A percentile compares a stretch with the other conserved stretches of the same genome.
phyloP scores from a whole-genome alignment of 1,284 basidiomycete species.

The Ustilago cynodontis region DNA sequence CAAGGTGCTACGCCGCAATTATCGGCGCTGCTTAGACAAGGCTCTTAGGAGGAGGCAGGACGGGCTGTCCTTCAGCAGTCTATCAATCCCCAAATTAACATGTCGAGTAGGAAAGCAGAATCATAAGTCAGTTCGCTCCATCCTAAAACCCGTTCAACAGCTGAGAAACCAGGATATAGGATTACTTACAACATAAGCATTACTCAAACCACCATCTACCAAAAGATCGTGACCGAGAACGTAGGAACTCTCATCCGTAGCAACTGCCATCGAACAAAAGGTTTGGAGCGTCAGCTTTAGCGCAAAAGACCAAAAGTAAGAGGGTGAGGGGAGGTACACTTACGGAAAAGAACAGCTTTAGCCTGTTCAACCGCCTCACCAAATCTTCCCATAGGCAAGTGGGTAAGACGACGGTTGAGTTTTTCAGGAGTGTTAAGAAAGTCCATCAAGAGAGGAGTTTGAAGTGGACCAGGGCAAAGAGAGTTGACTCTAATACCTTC shows the following conservation, averaged over 20 bases:
- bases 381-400: slow-evolving; percentile 95
- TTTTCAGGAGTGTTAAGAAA: slow-evolving; percentile 98
- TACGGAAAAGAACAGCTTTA: slow-evolving; percentile 83
- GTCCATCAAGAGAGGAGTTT: slow-evolving; percentile 89
- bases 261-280: slow-evolving; percentile 72
- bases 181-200: slow-evolving; percentile 45
- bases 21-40: slow-evolving; percentile 45
- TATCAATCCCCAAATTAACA: background rate
- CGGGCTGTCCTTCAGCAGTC: slow-evolving; percentile 52
- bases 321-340: slow-evolving; percentile 5
- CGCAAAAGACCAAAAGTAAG: background rate
- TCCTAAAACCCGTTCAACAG: too few species aligned
- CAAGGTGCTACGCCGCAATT: too few species aligned
- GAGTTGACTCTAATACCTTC: slow-evolving; percentile 96
- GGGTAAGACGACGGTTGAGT: slow-evolving; percentile 86
- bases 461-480: slow-evolving; percentile 81
- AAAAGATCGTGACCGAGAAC: slow-evolving; percentile 71
- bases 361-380: slow-evolving; percentile 96
- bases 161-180: background rate
- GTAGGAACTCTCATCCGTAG: slow-evolving; percentile 72
- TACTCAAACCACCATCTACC: slow-evolving; percentile 48
- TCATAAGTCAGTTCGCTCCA: too few species aligned
- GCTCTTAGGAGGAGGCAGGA: slow-evolving; percentile 49
- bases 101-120: too few species aligned
- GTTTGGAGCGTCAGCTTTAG: background rate